A percentile compares a stretch with the other conserved stretches of the same genome.
Evolutionary conservation across 352 stramenopile species (phyloP).

Genomic region (Lagenidium giganteum): DNA sequence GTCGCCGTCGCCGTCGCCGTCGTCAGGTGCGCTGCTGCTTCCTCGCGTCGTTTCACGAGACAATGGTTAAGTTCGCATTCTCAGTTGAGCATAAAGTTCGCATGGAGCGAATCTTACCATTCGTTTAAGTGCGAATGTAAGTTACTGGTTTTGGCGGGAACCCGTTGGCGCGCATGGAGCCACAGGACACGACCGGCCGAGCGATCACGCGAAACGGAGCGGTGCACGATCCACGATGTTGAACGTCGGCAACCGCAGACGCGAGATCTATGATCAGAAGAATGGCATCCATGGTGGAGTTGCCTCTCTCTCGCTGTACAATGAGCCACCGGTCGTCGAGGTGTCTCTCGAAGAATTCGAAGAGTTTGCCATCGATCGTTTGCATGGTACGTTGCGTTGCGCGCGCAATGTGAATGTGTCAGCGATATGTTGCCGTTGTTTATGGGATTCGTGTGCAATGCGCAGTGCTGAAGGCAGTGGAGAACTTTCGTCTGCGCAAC

Average conservation of each 20-base stretch:
- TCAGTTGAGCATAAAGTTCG: too few relatives aligned
- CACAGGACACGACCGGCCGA: constrained; percentile 2
- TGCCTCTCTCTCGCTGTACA: constrained; percentile 88
- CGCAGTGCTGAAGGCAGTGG: constrained; percentile 69
- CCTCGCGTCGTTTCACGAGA: too few relatives aligned
- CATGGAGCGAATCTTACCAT: too few relatives aligned
- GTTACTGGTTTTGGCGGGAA: constrained; percentile 35
- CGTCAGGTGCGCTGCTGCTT: too few relatives aligned
- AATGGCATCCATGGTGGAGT: constrained; percentile 24
- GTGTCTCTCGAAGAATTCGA: constrained; percentile 97
- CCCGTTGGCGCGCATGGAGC: too few relatives aligned
- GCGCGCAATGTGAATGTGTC: background rate
- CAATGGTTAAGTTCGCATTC: too few relatives aligned
- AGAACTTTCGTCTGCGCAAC: constrained; percentile 71
- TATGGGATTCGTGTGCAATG: constrained; percentile 16
- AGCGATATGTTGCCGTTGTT: background rate
- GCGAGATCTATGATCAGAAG: constrained; percentile 23
- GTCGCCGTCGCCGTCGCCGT: background rate
- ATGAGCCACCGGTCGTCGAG: constrained; percentile 87
- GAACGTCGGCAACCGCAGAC: constrained; percentile 58
- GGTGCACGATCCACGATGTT: constrained; percentile 30
- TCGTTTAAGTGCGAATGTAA: constrained; percentile 6
- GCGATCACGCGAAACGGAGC: background rate
- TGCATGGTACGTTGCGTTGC: constrained; percentile 50
- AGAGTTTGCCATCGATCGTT: constrained; percentile 91